Evolutionary conservation across 2,329 filamentous ascomycete species (phyloP).

Genomic region (Ascochyta viciae-villosae): DNA sequence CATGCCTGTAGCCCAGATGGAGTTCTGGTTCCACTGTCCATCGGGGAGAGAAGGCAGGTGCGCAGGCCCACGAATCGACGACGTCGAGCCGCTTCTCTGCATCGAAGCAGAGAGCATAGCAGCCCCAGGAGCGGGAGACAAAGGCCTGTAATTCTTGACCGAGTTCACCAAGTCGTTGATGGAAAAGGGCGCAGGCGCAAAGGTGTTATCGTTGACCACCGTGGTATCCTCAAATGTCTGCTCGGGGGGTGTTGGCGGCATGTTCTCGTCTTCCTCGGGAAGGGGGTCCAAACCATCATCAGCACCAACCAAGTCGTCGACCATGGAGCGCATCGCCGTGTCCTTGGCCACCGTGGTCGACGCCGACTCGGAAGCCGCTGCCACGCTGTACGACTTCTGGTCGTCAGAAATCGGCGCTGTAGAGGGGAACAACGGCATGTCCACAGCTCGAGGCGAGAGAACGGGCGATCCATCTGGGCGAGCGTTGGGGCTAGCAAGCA

Average conservation of each 20-base stretch:
- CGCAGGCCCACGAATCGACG: slow-evolving; percentile 44
- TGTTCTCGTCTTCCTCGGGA: slow-evolving; percentile 52
- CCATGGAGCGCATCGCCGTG: slow-evolving; percentile 64
- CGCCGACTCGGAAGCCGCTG: slow-evolving; percentile 56
- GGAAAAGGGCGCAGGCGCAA: slow-evolving; percentile 37
- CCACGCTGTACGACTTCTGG: slow-evolving; percentile 44
- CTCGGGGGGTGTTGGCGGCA: slow-evolving; percentile 56
- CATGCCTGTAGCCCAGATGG: slow-evolving; percentile 48
- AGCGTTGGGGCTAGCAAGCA: slow-evolving; percentile 54
- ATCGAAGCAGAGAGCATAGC: slow-evolving; percentile 41
- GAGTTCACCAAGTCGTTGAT: slow-evolving; percentile 49
- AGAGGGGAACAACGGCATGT: slow-evolving; percentile 43
- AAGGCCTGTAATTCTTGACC: slow-evolving; percentile 45
- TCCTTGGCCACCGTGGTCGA: slow-evolving; percentile 54
- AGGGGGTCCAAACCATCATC: slow-evolving; percentile 51
- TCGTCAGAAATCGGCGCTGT: slow-evolving; percentile 42
- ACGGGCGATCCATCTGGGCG: slow-evolving; percentile 51
- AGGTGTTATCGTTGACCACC: slow-evolving; percentile 41
- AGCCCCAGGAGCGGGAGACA: slow-evolving; percentile 36
- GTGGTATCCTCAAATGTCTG: slow-evolving; percentile 54
- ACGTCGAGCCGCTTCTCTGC: slow-evolving; percentile 44
- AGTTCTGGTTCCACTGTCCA: slow-evolving; percentile 43
- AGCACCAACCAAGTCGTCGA: slow-evolving; percentile 61
- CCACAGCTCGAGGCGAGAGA: slow-evolving; percentile 47
- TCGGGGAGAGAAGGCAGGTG: slow-evolving; percentile 48